These are phyloP conservation scores for Candolleomyces aberdarensis DNA, from an alignment of 768 basidiomycete species.

Conservation along the genomic window DNA sequence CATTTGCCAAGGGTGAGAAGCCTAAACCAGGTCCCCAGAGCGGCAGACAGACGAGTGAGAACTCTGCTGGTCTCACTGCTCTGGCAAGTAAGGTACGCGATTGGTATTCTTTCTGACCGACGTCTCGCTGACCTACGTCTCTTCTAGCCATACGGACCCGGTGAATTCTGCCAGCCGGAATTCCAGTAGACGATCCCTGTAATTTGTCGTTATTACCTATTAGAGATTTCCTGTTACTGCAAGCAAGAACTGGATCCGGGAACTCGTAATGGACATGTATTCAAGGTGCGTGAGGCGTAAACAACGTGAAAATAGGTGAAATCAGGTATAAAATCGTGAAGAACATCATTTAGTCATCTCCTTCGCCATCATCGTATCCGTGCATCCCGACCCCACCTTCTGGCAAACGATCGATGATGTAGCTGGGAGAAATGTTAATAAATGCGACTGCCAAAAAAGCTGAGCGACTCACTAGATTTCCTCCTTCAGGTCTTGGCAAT, in stretches of 20 bases:
- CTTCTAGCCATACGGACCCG: slow-evolving; percentile 88
- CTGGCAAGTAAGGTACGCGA: slow-evolving; percentile 64
- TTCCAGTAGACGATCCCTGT: slow-evolving; percentile 54
- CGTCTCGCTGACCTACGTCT: slow-evolving; percentile 10
- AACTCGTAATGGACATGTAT: background rate
- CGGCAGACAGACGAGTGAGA: slow-evolving; percentile 84
- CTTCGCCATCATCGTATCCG: slow-evolving; percentile 79
- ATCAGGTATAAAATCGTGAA: background rate
- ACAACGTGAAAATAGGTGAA: background rate
- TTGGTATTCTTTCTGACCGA: background rate
- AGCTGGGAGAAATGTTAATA: slow-evolving; percentile 37
- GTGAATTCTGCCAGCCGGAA: slow-evolving; percentile 83
- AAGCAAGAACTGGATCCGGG: background rate
- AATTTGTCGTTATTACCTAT: background rate
- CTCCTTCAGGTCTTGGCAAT: slow-evolving; percentile 83
- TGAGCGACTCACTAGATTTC: slow-evolving; percentile 65
- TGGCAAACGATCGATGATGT: slow-evolving; percentile 64
- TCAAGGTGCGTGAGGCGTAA: background rate
- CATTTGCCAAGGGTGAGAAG: slow-evolving; percentile 77
- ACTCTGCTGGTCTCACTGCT: slow-evolving; percentile 86
- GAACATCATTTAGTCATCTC: slow-evolving; percentile 58
- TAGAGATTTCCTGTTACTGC: background rate
- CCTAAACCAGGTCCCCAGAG: slow-evolving; percentile 95
- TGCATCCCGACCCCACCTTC: slow-evolving; percentile 71
- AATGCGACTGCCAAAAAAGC: slow-evolving; percentile 6